Evolutionary conservation across 208 protist species (phyloP), one percentile per base, ranked within the genome.

Genomic region (Wallacemonas sp.): DNA sequence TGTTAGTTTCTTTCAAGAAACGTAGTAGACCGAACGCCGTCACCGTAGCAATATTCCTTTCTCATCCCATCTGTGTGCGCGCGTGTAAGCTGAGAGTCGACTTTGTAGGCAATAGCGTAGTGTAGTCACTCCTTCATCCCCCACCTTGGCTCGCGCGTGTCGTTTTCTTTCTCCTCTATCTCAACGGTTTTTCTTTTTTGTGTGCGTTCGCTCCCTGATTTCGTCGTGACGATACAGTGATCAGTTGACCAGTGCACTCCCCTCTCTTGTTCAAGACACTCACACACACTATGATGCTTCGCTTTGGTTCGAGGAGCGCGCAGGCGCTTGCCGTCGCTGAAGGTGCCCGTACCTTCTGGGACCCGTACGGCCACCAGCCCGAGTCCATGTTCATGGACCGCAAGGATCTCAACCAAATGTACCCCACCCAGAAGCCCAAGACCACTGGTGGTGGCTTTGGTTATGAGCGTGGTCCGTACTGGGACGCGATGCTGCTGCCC

Each of bases 371-470:
- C n/a, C 82, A 90, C 68, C 91, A 96, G 70, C 71, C 87, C 12
- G 88, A 96, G 78, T 96, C 88, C 23, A 84, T 91, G 78, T 96
- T 93, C 44, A 73, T 96, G 66, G 91, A 96, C 52, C 78, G 91
- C 24, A 96, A 96, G 65, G 91, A 96, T 75, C 66, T 96, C 8
- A 67, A 83, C 38, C 88, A 94, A 67, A 96, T 96, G 88, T 96
- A 96, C 77, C 91, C 91, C 47, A 96, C 91, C 1, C 76, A 78
- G 24, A 96, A 96, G 66, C 91, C 88, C 26, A 82, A 83, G 63
- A 94, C 88, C 14, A 94, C 91, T 0, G 91, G 85, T 73, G 91
- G 91, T 81, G 88, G 84, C 32, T 96, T 90, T 56, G 91, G 91
- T 44, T 96, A 96, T 62, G 88, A 94, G 69, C 87, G 91, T 1